A percentile compares a stretch with the other conserved stretches of the same genome.
Evolutionary conservation across 2,329 filamentous ascomycete species (phyloP).

Genomic region (Thielaviopsis musarum): DNA sequence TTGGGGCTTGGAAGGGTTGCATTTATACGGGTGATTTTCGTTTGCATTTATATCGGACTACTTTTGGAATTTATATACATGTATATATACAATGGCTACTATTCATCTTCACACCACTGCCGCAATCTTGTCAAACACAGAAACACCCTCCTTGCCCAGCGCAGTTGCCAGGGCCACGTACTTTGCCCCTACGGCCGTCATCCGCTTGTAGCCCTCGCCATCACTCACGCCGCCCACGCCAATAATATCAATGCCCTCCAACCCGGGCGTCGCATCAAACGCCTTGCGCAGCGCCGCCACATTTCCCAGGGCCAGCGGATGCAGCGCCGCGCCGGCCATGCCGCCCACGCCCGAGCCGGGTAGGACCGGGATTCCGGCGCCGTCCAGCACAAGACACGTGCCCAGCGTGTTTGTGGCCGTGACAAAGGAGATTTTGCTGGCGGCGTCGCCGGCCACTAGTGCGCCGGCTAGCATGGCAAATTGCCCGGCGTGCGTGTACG

Average conservation of each 20-base stretch:
- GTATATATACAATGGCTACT: neutral
- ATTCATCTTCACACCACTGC: conserved; percentile 10
- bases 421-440: conserved; percentile 40
- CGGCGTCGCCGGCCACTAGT: conserved; percentile 21
- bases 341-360: conserved; percentile 47
- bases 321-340: conserved; percentile 53
- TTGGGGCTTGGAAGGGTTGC: neutral
- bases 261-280: conserved; percentile 31
- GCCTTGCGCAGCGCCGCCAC: conserved; percentile 48
- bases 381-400: conserved; percentile 41
- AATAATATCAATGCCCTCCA: conserved; percentile 44
- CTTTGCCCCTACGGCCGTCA: conserved; percentile 47
- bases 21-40: neutral
- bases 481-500: conserved; percentile 54
- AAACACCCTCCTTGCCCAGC: conserved; percentile 44
- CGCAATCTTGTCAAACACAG: conserved; percentile 44
- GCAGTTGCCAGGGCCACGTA: conserved; percentile 55
- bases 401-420: conserved; percentile 61
- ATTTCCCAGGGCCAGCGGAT: conserved; percentile 60
- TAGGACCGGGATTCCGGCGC: conserved; percentile 19
- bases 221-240: conserved; percentile 60
- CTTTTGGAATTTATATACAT: no score
- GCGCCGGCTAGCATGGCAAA: conserved; percentile 40
- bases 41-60: neutral
- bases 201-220: conserved; percentile 42